Evolutionary conservation across 192 early-diverging fungal species (phyloP).

Genomic region (Backusella circina): DNA sequence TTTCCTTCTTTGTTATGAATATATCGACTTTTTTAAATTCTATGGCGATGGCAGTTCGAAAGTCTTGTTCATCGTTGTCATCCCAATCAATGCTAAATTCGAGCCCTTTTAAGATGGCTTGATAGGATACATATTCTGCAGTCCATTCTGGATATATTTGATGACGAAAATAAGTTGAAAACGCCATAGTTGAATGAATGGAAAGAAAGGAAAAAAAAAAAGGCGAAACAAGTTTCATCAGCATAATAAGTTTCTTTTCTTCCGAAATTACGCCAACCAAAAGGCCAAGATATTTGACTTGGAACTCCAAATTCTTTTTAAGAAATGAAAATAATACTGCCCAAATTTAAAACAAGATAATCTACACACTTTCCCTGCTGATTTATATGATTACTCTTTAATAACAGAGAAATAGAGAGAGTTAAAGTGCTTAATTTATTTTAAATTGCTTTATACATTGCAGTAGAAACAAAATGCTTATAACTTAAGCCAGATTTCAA

Average conservation of each 20-base stretch:
- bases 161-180: neutral
- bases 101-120: constrained; percentile 58
- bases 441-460: neutral
- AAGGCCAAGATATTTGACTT: no score
- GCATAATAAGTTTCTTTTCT: neutral
- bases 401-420: no score
- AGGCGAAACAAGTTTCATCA: neutral
- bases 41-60: constrained; percentile 76
- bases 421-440: no score
- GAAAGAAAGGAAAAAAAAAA: neutral
- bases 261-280: neutral
- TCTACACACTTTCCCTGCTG: no score
- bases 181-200: neutral
- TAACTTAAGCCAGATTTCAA: constrained; percentile 1
- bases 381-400: no score
- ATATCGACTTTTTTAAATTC: constrained; percentile 80
- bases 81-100: constrained; percentile 53
- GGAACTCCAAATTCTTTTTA: no score
- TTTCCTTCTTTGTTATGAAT: constrained; percentile 68
- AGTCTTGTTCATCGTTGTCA: constrained; percentile 81
- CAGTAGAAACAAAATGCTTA: neutral
- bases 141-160: neutral
- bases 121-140: constrained; percentile 74
- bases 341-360: no score
- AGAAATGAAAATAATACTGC: no score